phyloP scores from a whole-genome alignment of 805 yeast species.

The Sungouiella blattae region DNA sequence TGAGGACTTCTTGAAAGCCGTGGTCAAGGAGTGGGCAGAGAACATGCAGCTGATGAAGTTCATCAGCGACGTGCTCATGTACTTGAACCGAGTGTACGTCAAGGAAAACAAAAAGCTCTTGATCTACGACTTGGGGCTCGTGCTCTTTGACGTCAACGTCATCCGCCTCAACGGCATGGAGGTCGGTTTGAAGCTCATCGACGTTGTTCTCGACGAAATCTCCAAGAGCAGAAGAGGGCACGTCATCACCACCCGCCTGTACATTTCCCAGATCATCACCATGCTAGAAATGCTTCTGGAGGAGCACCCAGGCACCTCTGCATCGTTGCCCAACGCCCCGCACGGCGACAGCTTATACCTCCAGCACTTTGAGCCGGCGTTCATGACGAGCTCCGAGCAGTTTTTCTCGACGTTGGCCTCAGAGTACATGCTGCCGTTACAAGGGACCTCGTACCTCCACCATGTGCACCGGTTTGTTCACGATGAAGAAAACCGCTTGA shows the following conservation, averaged over 20 bases:
- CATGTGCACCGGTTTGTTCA: conserved; percentile 50
- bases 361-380: conserved; percentile 61
- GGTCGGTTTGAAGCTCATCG: conserved; percentile 50
- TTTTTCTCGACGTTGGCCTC: conserved; percentile 51
- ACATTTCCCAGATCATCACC: conserved; percentile 56
- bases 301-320: conserved; percentile 7
- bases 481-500: conserved; percentile 60
- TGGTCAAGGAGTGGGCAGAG: conserved; percentile 60
- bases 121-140: conserved; percentile 71
- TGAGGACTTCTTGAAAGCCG: conserved; percentile 34
- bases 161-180: conserved; percentile 47
- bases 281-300: conserved; percentile 71
- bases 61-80: conserved; percentile 81
- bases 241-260: conserved; percentile 51
- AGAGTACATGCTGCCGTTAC: conserved; percentile 37
- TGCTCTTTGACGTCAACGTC: conserved; percentile 59
- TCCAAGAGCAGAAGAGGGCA: conserved; percentile 52
- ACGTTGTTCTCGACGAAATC: conserved; percentile 52
- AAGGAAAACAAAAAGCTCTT: conserved; percentile 61
- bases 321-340: conserved; percentile 17
- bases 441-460: conserved; percentile 54
- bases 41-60: conserved; percentile 71
- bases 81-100: conserved; percentile 80
- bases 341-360: conserved; percentile 59
- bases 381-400: conserved; percentile 50